These are phyloP conservation scores for Selaginella moellendorffii DNA, from an alignment of 75 land plant genomes.

Conservation along the genomic window DNA sequence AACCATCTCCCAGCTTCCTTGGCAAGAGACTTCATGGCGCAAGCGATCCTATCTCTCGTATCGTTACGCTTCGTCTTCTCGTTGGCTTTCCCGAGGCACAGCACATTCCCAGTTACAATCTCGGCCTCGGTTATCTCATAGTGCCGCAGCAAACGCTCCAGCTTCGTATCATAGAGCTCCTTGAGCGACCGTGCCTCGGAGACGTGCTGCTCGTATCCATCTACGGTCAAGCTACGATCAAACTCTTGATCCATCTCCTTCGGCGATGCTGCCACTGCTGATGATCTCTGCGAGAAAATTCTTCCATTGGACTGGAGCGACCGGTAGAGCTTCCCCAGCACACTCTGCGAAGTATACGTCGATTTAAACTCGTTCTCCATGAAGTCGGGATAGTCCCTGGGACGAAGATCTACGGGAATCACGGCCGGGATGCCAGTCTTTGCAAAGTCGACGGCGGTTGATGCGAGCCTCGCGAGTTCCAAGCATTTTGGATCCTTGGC, in stretches of 20 bases:
- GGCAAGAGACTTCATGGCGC: slow-evolving; percentile 31
- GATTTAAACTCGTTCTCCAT: slow-evolving; percentile 64
- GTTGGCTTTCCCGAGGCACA: slow-evolving; percentile 17
- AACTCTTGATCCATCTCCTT: slow-evolving; percentile 14
- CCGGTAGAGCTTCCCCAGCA: slow-evolving; percentile 69
- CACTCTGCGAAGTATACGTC: slow-evolving; percentile 41
- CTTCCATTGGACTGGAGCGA: slow-evolving; percentile 21
- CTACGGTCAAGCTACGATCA: slow-evolving; percentile 45
- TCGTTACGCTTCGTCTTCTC: slow-evolving; percentile 37
- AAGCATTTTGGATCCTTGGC: slow-evolving; percentile 46
- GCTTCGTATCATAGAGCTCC: slow-evolving; percentile 35
- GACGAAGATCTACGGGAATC: slow-evolving; percentile 52
- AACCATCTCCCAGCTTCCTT: slow-evolving; percentile 55
- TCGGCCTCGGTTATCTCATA: slow-evolving; percentile 73
- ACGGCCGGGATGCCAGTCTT: slow-evolving; percentile 84
- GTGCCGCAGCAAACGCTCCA: slow-evolving; percentile 44
- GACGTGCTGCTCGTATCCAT: slow-evolving; percentile 49
- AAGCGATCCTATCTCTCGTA: slow-evolving; percentile 44
- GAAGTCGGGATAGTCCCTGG: slow-evolving; percentile 74
- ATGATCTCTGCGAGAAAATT: neutral
- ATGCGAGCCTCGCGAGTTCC: slow-evolving; percentile 57
- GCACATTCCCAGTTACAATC: slow-evolving; percentile 42
- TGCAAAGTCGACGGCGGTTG: slow-evolving; percentile 86
- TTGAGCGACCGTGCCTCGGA: slow-evolving; percentile 26
- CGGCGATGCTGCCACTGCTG: neutral